A percentile compares a stretch with the other conserved stretches of the same genome.
Evolutionary conservation across 2,329 filamentous ascomycete genomes (phyloP).

Genomic region (Paraconiothyrium brasiliense): DNA sequence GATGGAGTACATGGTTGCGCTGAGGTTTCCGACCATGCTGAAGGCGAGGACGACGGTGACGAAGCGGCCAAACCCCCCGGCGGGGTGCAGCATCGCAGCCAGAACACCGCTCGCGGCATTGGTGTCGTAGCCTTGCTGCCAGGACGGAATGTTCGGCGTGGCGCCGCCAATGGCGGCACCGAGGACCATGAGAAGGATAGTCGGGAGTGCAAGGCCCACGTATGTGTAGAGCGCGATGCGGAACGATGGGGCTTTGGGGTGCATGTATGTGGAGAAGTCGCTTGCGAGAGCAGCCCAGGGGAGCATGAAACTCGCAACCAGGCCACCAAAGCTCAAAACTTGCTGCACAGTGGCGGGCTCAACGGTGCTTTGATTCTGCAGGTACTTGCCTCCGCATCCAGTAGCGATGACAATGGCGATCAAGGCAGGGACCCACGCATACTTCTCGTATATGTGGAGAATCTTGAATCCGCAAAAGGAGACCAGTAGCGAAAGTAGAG

Average conservation of each 20-base stretch:
- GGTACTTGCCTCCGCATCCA: conserved; percentile 62
- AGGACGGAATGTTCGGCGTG: conserved; percentile 62
- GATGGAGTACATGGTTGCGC: conserved; percentile 69
- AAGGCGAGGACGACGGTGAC: conserved; percentile 66
- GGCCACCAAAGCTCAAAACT: conserved; percentile 67
- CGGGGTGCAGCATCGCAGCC: conserved; percentile 66
- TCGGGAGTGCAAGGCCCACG: conserved; percentile 64
- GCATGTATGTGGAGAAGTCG: conserved; percentile 70
- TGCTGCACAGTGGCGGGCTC: conserved; percentile 56
- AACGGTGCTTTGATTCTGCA: conserved; percentile 59
- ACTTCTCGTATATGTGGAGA: conserved; percentile 67
- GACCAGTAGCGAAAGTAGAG: conserved; percentile 65
- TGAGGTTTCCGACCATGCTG: conserved; percentile 66
- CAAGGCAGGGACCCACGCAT: conserved; percentile 65
- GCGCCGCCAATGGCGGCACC: conserved; percentile 72
- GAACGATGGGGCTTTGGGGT: conserved; percentile 62
- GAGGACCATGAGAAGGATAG: conserved; percentile 68
- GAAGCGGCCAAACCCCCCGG: conserved; percentile 70
- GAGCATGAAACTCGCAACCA: conserved; percentile 71
- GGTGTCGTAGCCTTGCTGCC: conserved; percentile 63
- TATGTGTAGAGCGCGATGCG: conserved; percentile 67
- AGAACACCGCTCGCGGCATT: conserved; percentile 68
- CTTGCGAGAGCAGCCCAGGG: conserved; percentile 68
- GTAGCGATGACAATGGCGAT: conserved; percentile 64
- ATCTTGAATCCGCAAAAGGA: conserved; percentile 68